Base-by-base conservation (phyloP, 371 early-diverging fungal species). In the Circinella umbellata region DNA sequence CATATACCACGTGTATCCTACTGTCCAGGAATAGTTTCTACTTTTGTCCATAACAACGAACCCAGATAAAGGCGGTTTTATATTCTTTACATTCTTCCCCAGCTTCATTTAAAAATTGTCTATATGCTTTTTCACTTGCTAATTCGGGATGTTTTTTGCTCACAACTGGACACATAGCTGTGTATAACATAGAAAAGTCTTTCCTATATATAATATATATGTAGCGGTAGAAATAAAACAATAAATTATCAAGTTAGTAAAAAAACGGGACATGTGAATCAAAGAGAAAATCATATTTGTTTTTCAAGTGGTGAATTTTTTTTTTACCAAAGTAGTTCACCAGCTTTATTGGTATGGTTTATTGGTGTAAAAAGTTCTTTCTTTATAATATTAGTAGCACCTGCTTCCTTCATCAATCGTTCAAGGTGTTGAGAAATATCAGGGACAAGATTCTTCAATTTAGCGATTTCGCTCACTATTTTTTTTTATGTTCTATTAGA, bases 101-200 rank as follows among this genome's bases (percentile, higher is more conserved):
- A 37, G 55, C 57, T 17, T 70, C 61, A 3, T 64, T 36, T 18
- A 70, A 20, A 37, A 37, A 66, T 27, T 38, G 36, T 27, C 66
- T 38, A 53, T 61, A 70, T 17, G n/a, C 62, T 4, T 68, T 64
- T 38, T 20, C 42, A n/a, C 64, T 63, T 46, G 67, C 63, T 57
- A 59, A 74, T 10, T 68, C 64, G 0, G 74, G 69, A n/a, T 70
- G 64, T 3, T 34, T 34, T 36, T 64, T 57, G 3, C 64, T 57
- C 62, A 76, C 42, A 10, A 61, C 38, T 7, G 70, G 67, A 42
- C 68, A 62, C 39, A 72, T 1, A 15, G 74, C 72, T 9, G 39
- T 46, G 48, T 60, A 72, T 6, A 48, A 69, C 39, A 74, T 72
- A 49, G 34, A 39, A 48, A 72, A 76, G 60, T 79, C 79, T 10